Percentiles rank a stretch among this genome's conserved stretches.
phyloP scores from a whole-genome alignment of 192 early-diverging fungal genomes.

The Umbelopsis ramanniana region DNA sequence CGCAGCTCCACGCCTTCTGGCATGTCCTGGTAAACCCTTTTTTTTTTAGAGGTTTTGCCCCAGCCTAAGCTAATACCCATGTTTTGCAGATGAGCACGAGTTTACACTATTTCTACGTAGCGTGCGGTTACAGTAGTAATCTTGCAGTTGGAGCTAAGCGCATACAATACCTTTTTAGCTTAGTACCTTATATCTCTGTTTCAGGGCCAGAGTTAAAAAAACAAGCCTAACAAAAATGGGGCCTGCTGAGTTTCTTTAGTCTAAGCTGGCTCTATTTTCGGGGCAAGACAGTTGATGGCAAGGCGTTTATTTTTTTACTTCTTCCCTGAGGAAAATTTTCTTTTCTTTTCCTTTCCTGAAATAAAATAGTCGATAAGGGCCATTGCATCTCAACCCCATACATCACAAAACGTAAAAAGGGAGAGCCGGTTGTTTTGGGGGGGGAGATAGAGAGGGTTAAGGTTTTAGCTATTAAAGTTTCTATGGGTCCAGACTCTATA shows the following conservation, averaged over 20 bases:
- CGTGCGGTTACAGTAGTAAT: conserved; percentile 17
- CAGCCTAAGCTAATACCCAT: too few species aligned
- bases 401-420: too few species aligned
- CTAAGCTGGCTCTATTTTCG: conserved; percentile 2
- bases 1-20: conserved; percentile 41
- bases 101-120: conserved; percentile 37
- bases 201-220: conserved; percentile 5
- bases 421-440: background rate
- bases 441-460: background rate
- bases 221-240: background rate
- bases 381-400: too few species aligned
- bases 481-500: conserved; percentile 16
- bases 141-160: background rate
- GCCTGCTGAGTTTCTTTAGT: conserved; percentile 6
- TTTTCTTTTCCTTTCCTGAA: too few species aligned
- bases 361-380: too few species aligned
- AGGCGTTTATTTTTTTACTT: background rate
- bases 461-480: background rate
- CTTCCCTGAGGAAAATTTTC: too few species aligned
- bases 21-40: conserved; percentile 26
- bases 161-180: conserved; percentile 4
- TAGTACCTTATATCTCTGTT: conserved; percentile 13
- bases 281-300: background rate
- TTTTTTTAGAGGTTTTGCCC: background rate
- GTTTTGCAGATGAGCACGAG: conserved; percentile 33